Evolutionary conservation across 164 flowering plant species (phyloP), one percentile per base, ranked within the genome.

Genomic region (Vitis riparia): DNA sequence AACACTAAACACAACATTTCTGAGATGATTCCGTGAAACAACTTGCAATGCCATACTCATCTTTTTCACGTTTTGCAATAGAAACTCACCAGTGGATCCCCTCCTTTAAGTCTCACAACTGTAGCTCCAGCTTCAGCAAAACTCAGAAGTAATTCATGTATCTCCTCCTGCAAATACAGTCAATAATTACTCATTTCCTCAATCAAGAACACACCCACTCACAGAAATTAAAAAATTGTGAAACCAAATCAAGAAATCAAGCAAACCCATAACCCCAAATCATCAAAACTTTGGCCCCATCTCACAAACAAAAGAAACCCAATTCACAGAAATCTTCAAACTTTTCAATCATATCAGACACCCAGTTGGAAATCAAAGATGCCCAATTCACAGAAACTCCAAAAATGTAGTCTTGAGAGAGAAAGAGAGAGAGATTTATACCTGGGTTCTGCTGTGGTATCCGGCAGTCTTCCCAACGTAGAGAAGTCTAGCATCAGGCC

Each of bases 401-500:
- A 23, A 23, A 23, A 23, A 23, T 23, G 27, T 23, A 23, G 27
- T 0, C 2, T 29, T 13, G 11, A 55, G n/a, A 16, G 65, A 56
- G 66, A 32, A 13, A 63, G 12, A 53, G 55, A 64, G 17, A 65
- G 11, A 23, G 17, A 11, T 11, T 2, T 16, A 8, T 65, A 92
- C 98, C 97, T 95, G 98, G 62, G 98, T 95, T 83, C 98, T 80
- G 79, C 98, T 95, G 66, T 95, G 99, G 70, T 91, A 95, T 0
- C 99, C 99, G 68, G 99, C 97, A 74, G 99, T 91, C 73, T 95
- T 95, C 57, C 98, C 97, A 44, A 95, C 99, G 85, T 93, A 91
- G 59, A 95, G 86, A 77, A 95, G 87, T 79, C 91, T 86, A 8
- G 97, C 88, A 76, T 85, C 75, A 10, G 83, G 77, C 14, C 82